phyloP scores from a whole-genome alignment of 2,329 filamentous ascomycete species.

The Cucurbitaria berberidis region DNA sequence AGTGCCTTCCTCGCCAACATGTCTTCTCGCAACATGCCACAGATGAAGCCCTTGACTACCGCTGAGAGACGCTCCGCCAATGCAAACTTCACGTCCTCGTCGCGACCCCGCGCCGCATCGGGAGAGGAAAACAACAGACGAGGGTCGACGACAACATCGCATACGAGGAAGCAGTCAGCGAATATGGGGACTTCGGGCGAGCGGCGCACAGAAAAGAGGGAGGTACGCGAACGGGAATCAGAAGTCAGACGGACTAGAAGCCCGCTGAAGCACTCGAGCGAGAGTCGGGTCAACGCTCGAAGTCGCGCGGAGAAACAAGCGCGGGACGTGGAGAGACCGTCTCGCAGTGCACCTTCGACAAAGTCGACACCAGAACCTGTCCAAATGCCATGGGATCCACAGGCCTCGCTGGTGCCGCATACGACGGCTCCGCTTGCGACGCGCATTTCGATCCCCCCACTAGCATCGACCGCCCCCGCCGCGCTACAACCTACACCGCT shows the following conservation, averaged over 20 bases:
- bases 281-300: slow-evolving; percentile 42
- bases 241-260: slow-evolving; percentile 44
- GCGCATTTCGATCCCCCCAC: slow-evolving; percentile 66
- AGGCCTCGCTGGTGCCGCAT: slow-evolving; percentile 74
- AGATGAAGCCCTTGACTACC: slow-evolving; percentile 35
- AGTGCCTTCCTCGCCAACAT: slow-evolving; percentile 32
- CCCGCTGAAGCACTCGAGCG: slow-evolving; percentile 45
- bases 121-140: slow-evolving; percentile 41
- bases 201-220: slow-evolving; percentile 43
- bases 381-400: slow-evolving; percentile 73
- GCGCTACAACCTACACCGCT: slow-evolving; percentile 72
- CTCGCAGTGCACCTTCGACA: slow-evolving; percentile 24
- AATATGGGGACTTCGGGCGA: slow-evolving; percentile 31
- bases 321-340: slow-evolving; percentile 31
- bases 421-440: slow-evolving; percentile 75
- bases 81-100: slow-evolving; percentile 38
- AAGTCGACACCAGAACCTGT: slow-evolving; percentile 32
- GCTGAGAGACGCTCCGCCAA: slow-evolving; percentile 43
- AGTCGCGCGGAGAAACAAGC: slow-evolving; percentile 41
- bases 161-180: slow-evolving; percentile 38
- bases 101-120: slow-evolving; percentile 48
- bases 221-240: slow-evolving; percentile 46
- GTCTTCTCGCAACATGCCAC: slow-evolving; percentile 42
- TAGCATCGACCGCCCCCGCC: slow-evolving; percentile 70
- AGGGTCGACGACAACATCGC: slow-evolving; percentile 29